These are phyloP conservation scores for Quercus agrifolia DNA, from an alignment of 306 rosid species.

Conservation along the genomic window DNA sequence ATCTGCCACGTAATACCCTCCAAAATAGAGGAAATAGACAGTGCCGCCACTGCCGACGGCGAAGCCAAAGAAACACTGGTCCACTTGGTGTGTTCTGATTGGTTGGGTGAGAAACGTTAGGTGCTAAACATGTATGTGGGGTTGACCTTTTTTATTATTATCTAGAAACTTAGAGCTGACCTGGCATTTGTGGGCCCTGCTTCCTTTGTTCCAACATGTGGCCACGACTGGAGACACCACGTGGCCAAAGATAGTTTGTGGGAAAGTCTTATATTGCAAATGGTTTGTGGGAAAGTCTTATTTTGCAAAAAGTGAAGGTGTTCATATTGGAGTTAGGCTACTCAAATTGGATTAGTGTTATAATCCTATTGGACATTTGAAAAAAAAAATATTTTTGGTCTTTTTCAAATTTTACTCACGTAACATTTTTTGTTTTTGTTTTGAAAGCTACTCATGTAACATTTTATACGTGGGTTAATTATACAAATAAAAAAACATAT, in stretches of 20 bases:
- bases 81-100: slow-evolving; percentile 23
- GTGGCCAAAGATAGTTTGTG: slow-evolving; percentile 3
- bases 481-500: no score
- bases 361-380: no score
- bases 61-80: background rate
- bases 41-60: slow-evolving; percentile 32
- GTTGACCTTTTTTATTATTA: background rate
- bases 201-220: slow-evolving; percentile 46
- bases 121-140: slow-evolving; percentile 4
- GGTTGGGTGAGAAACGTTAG: background rate
- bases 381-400: no score
- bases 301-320: background rate
- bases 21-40: background rate
- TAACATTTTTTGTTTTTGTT: no score
- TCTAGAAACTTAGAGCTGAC: background rate
- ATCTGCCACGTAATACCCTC: background rate
- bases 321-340: background rate
- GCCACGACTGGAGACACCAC: slow-evolving; percentile 11
- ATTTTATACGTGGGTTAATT: no score
- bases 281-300: background rate
- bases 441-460: no score
- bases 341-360: background rate
- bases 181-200: slow-evolving; percentile 36
- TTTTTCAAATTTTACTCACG: no score
- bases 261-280: background rate